Conservation (phyloP, 2,329 filamentous ascomycete species). For the Talaromyces piceae region DNA sequence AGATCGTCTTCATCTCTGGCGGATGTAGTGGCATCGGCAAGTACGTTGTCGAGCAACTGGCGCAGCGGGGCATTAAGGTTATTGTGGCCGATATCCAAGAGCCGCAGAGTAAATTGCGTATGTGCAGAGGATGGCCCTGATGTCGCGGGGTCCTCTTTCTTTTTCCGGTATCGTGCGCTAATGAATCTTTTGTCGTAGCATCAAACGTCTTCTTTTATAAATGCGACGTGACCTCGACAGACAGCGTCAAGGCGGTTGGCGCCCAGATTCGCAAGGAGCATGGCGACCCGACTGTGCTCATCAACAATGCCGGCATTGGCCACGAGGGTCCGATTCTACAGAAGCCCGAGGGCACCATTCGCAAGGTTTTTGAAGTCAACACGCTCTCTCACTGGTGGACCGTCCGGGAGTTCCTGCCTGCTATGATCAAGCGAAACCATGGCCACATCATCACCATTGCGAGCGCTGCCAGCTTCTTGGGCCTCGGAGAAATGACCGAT, state of each 20-base stretch:
- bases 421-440: conserved; percentile 45
- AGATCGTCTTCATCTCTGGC: conserved; percentile 31
- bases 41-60: conserved; percentile 27
- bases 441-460: conserved; percentile 53
- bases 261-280: conserved; percentile 31
- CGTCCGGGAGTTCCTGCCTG: conserved; percentile 46
- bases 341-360: conserved; percentile 37
- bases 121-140: neutral
- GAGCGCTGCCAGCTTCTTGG: conserved; percentile 45
- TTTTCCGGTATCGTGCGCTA: neutral
- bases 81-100: conserved; percentile 33
- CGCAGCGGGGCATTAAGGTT: conserved; percentile 22
- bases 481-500: conserved; percentile 43
- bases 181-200: conserved; percentile 14
- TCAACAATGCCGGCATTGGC: conserved; percentile 47
- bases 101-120: conserved; percentile 24
- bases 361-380: conserved; percentile 47
- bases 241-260: conserved; percentile 26
- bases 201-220: conserved; percentile 31
- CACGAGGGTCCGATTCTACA: conserved; percentile 42
- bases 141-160: too few relatives aligned
- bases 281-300: conserved; percentile 40
- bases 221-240: conserved; percentile 30
- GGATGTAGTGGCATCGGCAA: conserved; percentile 34
- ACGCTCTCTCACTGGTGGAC: conserved; percentile 45